Evolutionary conservation across 2,329 filamentous ascomycete genomes (phyloP).

Genomic region (Cordyceps javanica): DNA sequence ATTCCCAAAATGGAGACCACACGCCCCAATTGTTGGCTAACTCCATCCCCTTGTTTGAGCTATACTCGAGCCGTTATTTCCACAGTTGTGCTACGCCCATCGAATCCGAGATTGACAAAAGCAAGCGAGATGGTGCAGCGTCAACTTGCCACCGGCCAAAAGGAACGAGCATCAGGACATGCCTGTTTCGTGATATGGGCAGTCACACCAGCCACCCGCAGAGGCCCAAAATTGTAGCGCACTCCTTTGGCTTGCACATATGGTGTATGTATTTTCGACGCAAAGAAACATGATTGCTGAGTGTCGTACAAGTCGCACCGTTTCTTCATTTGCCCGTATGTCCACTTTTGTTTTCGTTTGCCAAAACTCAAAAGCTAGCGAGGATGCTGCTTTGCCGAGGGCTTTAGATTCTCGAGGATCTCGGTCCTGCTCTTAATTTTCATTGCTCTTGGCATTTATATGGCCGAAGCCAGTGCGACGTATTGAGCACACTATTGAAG

Average conservation of each 20-base stretch:
- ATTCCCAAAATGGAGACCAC: neutral
- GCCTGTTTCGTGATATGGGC: neutral
- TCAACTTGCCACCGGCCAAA: neutral
- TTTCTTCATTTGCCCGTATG: neutral
- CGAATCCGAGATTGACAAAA: neutral
- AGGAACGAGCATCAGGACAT: neutral
- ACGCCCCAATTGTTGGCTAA: neutral
- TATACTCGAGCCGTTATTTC: neutral
- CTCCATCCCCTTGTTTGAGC: too few species aligned
- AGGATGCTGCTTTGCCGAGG: neutral
- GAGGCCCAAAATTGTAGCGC: neutral
- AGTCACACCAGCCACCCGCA: neutral
- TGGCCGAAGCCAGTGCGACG: conserved; percentile 1
- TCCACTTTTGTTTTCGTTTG: neutral
- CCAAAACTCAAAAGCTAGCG: neutral
- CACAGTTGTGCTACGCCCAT: neutral
- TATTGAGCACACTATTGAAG: too few species aligned
- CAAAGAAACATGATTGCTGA: neutral
- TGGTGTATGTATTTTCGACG: neutral
- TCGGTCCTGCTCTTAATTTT: neutral
- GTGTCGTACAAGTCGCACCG: neutral
- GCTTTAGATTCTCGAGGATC: neutral
- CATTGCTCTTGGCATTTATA: neutral
- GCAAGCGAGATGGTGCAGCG: conserved; percentile 4
- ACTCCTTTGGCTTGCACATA: neutral